These are phyloP conservation scores for Elaeis guineensis DNA, from an alignment of 176 grass and related monocot genomes.

Conservation along the genomic window DNA sequence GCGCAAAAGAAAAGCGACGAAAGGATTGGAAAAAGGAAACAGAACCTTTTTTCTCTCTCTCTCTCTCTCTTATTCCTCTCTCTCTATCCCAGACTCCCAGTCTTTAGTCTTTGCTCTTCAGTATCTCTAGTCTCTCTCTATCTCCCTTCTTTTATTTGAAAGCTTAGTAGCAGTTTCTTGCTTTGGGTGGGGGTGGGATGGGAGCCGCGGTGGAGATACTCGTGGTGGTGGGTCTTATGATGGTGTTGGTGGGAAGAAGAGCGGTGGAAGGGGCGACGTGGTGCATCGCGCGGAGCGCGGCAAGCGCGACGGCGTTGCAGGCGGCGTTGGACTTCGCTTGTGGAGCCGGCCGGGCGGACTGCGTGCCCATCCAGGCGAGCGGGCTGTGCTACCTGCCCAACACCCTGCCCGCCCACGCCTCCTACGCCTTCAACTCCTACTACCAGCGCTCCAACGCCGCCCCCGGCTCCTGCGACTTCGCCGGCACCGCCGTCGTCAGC, in stretches of 20 bases:
- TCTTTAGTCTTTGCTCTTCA: too few species aligned
- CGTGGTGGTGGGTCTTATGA: background rate
- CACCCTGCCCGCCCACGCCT: slow-evolving; percentile 67
- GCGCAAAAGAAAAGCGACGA: too few species aligned
- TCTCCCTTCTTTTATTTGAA: too few species aligned
- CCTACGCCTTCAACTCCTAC: slow-evolving; percentile 78
- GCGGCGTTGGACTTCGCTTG: slow-evolving; percentile 63
- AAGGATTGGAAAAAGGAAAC: too few species aligned
- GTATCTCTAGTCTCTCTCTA: too few species aligned
- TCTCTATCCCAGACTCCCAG: too few species aligned
- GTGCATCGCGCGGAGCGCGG: slow-evolving; percentile 56
- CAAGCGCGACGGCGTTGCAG: slow-evolving; percentile 24
- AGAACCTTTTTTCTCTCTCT: too few species aligned
- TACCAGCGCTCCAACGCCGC: slow-evolving; percentile 56
- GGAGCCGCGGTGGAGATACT: slow-evolving; percentile 5
- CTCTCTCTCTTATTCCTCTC: too few species aligned
- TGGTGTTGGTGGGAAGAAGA: background rate
- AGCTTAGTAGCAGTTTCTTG: too few species aligned
- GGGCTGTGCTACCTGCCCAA: slow-evolving; percentile 71
- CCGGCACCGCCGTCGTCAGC: slow-evolving; percentile 72
- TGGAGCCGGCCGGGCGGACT: slow-evolving; percentile 47
- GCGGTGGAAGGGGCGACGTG: slow-evolving; percentile 17
- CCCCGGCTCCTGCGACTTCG: slow-evolving; percentile 58
- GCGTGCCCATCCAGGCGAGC: slow-evolving; percentile 42
- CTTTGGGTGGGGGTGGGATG: background rate